phyloP scores from a whole-genome alignment of 371 early-diverging fungal genomes.

The Entomophthora muscae region DNA sequence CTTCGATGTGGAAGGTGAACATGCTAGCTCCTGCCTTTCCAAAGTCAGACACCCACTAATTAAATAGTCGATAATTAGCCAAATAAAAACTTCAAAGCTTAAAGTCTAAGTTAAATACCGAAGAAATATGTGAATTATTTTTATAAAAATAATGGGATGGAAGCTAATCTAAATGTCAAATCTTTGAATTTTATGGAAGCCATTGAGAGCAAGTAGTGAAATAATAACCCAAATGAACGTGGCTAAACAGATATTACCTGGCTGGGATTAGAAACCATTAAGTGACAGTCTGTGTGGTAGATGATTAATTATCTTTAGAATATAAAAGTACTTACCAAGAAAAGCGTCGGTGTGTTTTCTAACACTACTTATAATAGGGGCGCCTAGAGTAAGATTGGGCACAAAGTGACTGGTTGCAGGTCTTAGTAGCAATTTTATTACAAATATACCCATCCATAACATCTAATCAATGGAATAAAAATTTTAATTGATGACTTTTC shows the following conservation, averaged over 20 bases:
- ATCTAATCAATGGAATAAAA: conserved; percentile 21
- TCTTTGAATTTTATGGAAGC: no score
- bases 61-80: no score
- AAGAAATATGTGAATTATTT: no score
- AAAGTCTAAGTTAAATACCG: no score
- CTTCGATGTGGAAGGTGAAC: conserved; percentile 91
- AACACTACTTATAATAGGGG: conserved; percentile 77
- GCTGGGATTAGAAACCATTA: conserved; percentile 94
- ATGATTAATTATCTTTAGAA: no score
- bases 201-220: no score
- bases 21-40: conserved; percentile 81
- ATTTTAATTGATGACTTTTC: neutral
- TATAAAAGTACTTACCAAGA: conserved; percentile 46
- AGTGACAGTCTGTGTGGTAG: conserved; percentile 86
- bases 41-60: conserved; percentile 86
- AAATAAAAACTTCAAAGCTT: no score
- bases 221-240: no score
- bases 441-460: conserved; percentile 61
- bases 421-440: neutral
- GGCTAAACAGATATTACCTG: no score
- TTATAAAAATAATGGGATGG: conserved; percentile 2
- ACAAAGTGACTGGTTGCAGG: conserved; percentile 72
- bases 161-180: neutral
- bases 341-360: conserved; percentile 79
- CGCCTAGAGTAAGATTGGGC: conserved; percentile 92